Conservation (phyloP, 768 basidiomycete genomes). For the Amanita rubescens region DNA sequence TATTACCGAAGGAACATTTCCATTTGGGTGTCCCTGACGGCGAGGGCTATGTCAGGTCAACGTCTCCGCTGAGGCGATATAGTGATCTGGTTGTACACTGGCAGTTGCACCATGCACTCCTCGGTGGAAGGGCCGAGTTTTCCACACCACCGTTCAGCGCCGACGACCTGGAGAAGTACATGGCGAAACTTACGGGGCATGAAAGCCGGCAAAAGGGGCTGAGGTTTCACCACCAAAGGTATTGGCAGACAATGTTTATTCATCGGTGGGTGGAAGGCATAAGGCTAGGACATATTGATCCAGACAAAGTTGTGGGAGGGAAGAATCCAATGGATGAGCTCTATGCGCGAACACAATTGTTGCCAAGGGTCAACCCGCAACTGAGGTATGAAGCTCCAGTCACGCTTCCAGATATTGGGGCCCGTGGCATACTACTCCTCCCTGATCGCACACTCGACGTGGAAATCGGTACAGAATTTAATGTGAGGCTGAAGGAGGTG, state of each 20-base stretch:
- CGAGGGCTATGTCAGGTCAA: constrained; percentile 78
- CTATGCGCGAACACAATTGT: constrained; percentile 14
- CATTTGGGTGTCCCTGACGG: constrained; percentile 58
- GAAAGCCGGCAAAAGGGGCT: constrained; percentile 10
- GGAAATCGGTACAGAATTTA: constrained; percentile 2
- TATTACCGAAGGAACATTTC: constrained; percentile 59
- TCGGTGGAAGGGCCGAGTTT: constrained; percentile 27
- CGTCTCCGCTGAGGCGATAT: constrained; percentile 85
- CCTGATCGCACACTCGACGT: neutral
- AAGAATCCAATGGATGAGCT: constrained; percentile 20
- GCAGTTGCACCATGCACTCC: constrained; percentile 81
- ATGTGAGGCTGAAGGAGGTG: constrained; percentile 22
- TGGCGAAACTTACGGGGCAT: constrained; percentile 25
- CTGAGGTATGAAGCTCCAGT: constrained; percentile 12
- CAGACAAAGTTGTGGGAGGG: constrained; percentile 7
- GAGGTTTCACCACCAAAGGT: constrained; percentile 20
- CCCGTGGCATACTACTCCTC: constrained; percentile 10
- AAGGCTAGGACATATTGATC: constrained; percentile 11
- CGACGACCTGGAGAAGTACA: constrained; percentile 39
- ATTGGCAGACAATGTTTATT: constrained; percentile 30
- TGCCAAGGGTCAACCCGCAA: constrained; percentile 9
- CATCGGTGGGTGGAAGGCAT: constrained; percentile 29
- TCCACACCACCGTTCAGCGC: constrained; percentile 34
- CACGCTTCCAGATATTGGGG: constrained; percentile 17
- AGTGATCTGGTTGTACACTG: constrained; percentile 80